These are phyloP conservation scores for Lathyrus sativus DNA, from an alignment of 306 rosid genomes.

Conservation along the genomic window DNA sequence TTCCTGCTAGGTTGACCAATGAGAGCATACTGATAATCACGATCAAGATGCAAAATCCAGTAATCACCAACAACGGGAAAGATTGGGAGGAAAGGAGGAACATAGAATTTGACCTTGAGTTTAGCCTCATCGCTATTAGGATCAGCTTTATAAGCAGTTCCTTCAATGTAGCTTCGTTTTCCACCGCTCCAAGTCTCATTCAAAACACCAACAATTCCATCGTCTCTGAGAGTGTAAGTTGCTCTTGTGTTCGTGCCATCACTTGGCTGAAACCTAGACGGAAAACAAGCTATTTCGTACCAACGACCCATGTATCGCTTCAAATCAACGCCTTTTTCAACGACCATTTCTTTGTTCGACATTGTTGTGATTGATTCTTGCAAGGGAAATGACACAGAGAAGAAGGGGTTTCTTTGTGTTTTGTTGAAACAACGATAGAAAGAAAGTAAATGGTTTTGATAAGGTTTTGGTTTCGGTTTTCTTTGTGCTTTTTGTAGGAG, in stretches of 20 bases:
- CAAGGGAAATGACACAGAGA: too few relatives aligned
- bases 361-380: constrained; percentile 11
- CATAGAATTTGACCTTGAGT: constrained; percentile 80
- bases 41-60: constrained; percentile 81
- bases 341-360: constrained; percentile 71
- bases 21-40: constrained; percentile 68
- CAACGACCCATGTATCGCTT: constrained; percentile 85
- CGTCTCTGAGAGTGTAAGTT: constrained; percentile 69
- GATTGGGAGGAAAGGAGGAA: constrained; percentile 85
- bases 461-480: constrained; percentile 10
- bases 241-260: constrained; percentile 78
- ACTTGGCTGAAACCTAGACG: constrained; percentile 69
- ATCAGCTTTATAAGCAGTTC: constrained; percentile 74
- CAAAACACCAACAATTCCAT: constrained; percentile 68
- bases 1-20: constrained; percentile 77
- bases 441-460: not conserved
- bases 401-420: not conserved
- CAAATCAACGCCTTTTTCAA: constrained; percentile 61
- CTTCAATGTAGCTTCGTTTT: constrained; percentile 58
- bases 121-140: constrained; percentile 78
- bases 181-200: constrained; percentile 89
- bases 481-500: not conserved
- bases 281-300: constrained; percentile 94
- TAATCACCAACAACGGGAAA: constrained; percentile 78
- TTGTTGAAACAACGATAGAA: not conserved